Evolutionary conservation across 805 yeast species (phyloP).

Genomic region (Saccharomycopsis selenospora): DNA sequence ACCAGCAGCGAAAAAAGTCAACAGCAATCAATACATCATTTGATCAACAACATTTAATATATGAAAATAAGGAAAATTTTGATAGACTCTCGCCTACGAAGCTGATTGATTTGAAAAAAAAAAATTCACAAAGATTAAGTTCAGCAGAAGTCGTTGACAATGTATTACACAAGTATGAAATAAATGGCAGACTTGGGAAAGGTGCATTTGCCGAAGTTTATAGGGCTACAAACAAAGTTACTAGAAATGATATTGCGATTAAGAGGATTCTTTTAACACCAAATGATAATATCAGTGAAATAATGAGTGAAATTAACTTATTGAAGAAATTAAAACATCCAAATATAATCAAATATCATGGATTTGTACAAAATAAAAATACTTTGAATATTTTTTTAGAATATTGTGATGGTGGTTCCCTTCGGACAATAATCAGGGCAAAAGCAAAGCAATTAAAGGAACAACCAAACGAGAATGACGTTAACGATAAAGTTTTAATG

Average conservation of each 20-base stretch:
- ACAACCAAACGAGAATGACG: no score
- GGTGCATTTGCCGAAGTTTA: slow-evolving; percentile 92
- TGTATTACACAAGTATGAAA: slow-evolving; percentile 33
- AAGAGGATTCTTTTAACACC: slow-evolving; percentile 47
- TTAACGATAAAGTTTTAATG: slow-evolving; percentile 31
- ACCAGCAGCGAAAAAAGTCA: slow-evolving; percentile 1
- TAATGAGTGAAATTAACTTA: slow-evolving; percentile 56
- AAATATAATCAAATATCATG: slow-evolving; percentile 86
- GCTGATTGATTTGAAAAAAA: background rate
- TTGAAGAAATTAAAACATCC: slow-evolving; percentile 79
- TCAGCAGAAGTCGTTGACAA: slow-evolving; percentile 19
- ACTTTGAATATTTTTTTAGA: slow-evolving; percentile 72
- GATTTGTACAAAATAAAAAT: slow-evolving; percentile 70
- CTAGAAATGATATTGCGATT: slow-evolving; percentile 68
- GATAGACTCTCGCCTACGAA: background rate
- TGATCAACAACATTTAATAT: no score
- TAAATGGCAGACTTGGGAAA: slow-evolving; percentile 64
- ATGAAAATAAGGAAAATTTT: background rate
- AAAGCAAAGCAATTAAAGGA: slow-evolving; percentile 31
- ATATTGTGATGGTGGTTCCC: slow-evolving; percentile 68
- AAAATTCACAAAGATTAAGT: slow-evolving; percentile 4
- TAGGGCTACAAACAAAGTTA: slow-evolving; percentile 58
- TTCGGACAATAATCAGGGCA: slow-evolving; percentile 25
- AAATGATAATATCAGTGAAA: slow-evolving; percentile 12
- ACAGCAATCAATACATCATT: background rate